Conservation (phyloP, 208 protist species). For the Leishmania martiniquensis region DNA sequence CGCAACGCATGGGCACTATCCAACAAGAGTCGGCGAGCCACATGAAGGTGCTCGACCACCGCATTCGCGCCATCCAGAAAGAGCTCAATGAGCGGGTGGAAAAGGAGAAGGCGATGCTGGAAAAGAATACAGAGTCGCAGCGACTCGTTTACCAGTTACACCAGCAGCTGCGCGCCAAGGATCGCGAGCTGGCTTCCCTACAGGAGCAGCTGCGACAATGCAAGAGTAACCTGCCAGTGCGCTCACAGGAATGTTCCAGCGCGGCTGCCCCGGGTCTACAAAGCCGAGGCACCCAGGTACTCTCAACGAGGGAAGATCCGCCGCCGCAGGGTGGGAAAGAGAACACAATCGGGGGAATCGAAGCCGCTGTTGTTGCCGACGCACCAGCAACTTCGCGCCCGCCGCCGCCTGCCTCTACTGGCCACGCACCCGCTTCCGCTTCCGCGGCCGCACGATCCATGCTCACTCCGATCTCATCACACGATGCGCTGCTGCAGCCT, state of each 20-base stretch:
- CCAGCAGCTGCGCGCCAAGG: slow-evolving; percentile 66
- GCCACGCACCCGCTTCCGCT: neutral
- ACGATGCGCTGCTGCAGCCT: slow-evolving; percentile 45
- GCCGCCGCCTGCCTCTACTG: neutral
- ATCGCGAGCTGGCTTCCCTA: slow-evolving; percentile 69
- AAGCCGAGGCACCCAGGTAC: slow-evolving; percentile 52
- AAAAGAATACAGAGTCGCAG: slow-evolving; percentile 74
- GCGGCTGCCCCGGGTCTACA: neutral
- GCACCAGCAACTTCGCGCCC: neutral
- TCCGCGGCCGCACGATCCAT: neutral
- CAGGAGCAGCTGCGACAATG: slow-evolving; percentile 37
- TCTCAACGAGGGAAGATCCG: slow-evolving; percentile 19
- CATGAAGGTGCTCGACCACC: slow-evolving; percentile 63
- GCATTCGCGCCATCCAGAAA: slow-evolving; percentile 67
- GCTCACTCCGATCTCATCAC: slow-evolving; percentile 18
- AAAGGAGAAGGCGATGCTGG: slow-evolving; percentile 67
- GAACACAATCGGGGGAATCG: neutral
- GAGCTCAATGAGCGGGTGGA: slow-evolving; percentile 72
- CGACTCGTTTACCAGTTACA: slow-evolving; percentile 74
- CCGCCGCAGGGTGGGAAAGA: slow-evolving; percentile 10
- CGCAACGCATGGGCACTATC: slow-evolving; percentile 80
- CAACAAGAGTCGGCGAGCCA: slow-evolving; percentile 75
- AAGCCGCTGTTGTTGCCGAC: neutral
- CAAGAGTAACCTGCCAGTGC: neutral
- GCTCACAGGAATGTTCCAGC: neutral